Evolutionary conservation across 495 filamentous ascomycete species (phyloP).

Genomic region (Lasiosphaeria miniovina): DNA sequence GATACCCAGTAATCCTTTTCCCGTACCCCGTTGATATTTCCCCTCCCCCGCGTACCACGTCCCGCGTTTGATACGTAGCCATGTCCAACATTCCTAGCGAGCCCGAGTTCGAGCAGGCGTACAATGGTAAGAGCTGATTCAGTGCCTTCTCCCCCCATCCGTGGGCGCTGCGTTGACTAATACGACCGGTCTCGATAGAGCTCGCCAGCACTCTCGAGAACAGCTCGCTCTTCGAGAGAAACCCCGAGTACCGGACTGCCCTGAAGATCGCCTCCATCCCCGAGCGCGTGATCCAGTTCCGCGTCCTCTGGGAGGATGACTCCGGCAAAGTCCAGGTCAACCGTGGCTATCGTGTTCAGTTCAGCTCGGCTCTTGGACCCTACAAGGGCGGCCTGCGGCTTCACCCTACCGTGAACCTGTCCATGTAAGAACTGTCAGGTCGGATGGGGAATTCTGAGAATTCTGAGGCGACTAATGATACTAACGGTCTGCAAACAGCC

Average conservation of each 20-base stretch:
- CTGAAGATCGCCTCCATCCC: conserved; percentile 85
- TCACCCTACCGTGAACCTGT: conserved; percentile 95
- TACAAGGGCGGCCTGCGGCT: conserved; percentile 98
- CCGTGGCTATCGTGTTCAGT: conserved; percentile 95
- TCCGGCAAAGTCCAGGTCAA: conserved; percentile 86
- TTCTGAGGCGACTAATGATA: not conserved
- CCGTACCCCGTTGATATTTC: conserved; percentile 1
- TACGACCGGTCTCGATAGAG: conserved; percentile 53
- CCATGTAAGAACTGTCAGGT: conserved; percentile 46
- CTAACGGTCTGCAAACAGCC: conserved; percentile 26
- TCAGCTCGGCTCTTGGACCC: conserved; percentile 96
- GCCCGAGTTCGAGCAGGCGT: conserved; percentile 99
- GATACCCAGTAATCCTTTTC: conserved; percentile 12
- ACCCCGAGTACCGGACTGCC: conserved; percentile 90
- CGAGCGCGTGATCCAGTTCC: conserved; percentile 96
- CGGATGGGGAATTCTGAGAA: conserved; percentile 19
- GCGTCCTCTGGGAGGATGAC: conserved; percentile 95
- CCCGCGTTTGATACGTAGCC: conserved; percentile 20
- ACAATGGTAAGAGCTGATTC: conserved; percentile 64
- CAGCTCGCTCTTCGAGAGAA: conserved; percentile 86
- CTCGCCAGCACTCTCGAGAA: conserved; percentile 90
- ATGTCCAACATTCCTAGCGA: conserved; percentile 87
- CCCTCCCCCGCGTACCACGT: not conserved
- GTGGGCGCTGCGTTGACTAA: not conserved
- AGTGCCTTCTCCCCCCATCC: not conserved